These are phyloP conservation scores for Hymenoscyphus albidus DNA, from an alignment of 2,329 filamentous ascomycete genomes.

Conservation along the genomic window DNA sequence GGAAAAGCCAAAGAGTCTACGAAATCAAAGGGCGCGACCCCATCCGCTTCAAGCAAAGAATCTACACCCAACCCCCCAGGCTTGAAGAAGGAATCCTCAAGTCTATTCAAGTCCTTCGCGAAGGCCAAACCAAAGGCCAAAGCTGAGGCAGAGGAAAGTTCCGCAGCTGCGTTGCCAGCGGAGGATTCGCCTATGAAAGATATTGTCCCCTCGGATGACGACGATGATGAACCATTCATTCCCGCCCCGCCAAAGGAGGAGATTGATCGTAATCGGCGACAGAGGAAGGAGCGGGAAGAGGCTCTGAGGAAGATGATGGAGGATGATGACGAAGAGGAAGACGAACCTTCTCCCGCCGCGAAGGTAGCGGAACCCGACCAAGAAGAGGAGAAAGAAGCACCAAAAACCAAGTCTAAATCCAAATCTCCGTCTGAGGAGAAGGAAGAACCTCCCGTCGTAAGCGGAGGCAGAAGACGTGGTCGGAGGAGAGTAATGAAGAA, in stretches of 20 bases:
- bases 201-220: slow-evolving; percentile 46
- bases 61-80: slow-evolving; percentile 29
- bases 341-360: slow-evolving; percentile 40
- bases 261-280: slow-evolving; percentile 37
- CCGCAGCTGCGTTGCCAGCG: slow-evolving; percentile 31
- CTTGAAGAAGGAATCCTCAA: slow-evolving; percentile 57
- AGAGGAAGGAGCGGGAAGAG: slow-evolving; percentile 61
- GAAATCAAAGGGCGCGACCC: slow-evolving; percentile 20
- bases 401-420: slow-evolving; percentile 29
- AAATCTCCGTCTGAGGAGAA: slow-evolving; percentile 38
- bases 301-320: slow-evolving; percentile 74
- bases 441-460: slow-evolving; percentile 39
- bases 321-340: slow-evolving; percentile 52
- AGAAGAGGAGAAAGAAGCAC: slow-evolving; percentile 35
- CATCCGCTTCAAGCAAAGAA: slow-evolving; percentile 27
- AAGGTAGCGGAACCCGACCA: slow-evolving; percentile 47
- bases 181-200: slow-evolving; percentile 54
- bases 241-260: slow-evolving; percentile 37
- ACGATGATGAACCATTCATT: slow-evolving; percentile 50
- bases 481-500: slow-evolving; percentile 82
- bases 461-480: slow-evolving; percentile 68
- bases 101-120: slow-evolving; percentile 77
- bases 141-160: slow-evolving; percentile 39
- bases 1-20: slow-evolving; percentile 15
- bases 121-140: slow-evolving; percentile 59